Base-by-base conservation (phyloP, 257 asterid genomes). In the Scutellaria minor region DNA sequence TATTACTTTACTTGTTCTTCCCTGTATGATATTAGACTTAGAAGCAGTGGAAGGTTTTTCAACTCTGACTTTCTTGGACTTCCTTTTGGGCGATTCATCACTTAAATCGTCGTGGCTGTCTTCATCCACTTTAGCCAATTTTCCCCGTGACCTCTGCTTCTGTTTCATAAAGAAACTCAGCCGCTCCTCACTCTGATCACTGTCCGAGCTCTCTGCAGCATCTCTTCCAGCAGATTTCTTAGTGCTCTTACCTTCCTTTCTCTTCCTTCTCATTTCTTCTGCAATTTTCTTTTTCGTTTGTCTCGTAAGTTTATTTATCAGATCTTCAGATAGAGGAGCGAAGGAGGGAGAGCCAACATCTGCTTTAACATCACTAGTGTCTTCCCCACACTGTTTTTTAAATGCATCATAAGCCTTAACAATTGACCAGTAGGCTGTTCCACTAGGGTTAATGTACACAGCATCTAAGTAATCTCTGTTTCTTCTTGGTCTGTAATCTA, bases 341-440 rank as follows among this genome's bases (percentile, higher is more conserved):
- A 83, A 76, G 58, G 89, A 71, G 64, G 85, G 66, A 66, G 90
- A 85, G 70, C 72, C 79, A 55, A 82, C 82, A 37, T 81, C 81
- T 50, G 68, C 72, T 73, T 73, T 82, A 61, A 47, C 77, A 64
- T 77, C 78, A 45, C 71, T 89, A 18, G 58, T 66, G 60, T 84
- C 87, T 75, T 82, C 93, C 67, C 57, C 91, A 58, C 80, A 71
- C 57, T 87, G 97, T 75, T 89, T 89, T 51, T 87, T 90, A 74
- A 91, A 80, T 8, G 99, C 96, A 71, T 91, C 99, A 79, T 94
- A 91, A 15, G 99, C 99, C 88, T 94, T 94, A 58, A 89, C 78
- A 62, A 94, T 91, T 6, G 99, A 94, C 99, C 99, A 94, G 76
- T 91, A 94, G 6, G 96, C 98, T 65, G 97, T 94, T 81, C 99